Percentiles rank a stretch among this genome's conserved stretches.
Conservation (phyloP, 179 eudicot genomes). For the Nepenthes alata region DNA sequence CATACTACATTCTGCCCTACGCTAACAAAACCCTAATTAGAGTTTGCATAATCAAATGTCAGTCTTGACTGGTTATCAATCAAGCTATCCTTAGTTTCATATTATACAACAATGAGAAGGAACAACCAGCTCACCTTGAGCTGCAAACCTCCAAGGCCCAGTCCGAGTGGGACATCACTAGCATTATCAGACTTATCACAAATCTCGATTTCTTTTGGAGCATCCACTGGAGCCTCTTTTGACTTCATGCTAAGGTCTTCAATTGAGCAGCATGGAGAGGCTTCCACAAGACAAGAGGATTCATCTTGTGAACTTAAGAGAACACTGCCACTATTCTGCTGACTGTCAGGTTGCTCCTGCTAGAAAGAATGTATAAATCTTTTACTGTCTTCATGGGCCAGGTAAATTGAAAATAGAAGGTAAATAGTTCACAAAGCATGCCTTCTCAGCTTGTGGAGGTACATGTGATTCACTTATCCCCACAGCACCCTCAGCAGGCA, state of each 20-base stretch:
- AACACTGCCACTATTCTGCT: slow-evolving; percentile 10
- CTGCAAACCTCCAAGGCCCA: slow-evolving; percentile 84
- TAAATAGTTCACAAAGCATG: slow-evolving; percentile 11
- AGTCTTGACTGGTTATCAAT: too few species aligned
- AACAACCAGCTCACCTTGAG: slow-evolving; percentile 46
- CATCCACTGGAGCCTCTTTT: slow-evolving; percentile 10
- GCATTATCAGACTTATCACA: slow-evolving; percentile 23
- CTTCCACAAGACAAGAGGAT: slow-evolving; percentile 18
- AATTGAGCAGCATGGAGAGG: slow-evolving; percentile 16
- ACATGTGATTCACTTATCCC: slow-evolving; percentile 15
- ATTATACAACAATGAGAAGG: neutral
- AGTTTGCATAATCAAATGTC: too few species aligned
- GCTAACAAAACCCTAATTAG: too few species aligned
- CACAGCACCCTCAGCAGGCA: slow-evolving; percentile 15
- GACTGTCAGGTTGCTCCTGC: slow-evolving; percentile 22
- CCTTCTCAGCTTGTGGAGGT: slow-evolving; percentile 25
- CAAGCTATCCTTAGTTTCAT: too few species aligned
- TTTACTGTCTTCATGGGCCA: too few species aligned
- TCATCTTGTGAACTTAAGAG: slow-evolving; percentile 15
- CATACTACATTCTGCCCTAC: too few species aligned
- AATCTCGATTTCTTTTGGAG: slow-evolving; percentile 20
- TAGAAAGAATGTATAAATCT: neutral
- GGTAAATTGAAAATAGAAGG: slow-evolving; percentile 2
- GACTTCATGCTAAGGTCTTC: slow-evolving; percentile 14
- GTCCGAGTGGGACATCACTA: slow-evolving; percentile 61